phyloP scores from a whole-genome alignment of 352 stramenopile genomes.

The Pythium pyrilobum region DNA sequence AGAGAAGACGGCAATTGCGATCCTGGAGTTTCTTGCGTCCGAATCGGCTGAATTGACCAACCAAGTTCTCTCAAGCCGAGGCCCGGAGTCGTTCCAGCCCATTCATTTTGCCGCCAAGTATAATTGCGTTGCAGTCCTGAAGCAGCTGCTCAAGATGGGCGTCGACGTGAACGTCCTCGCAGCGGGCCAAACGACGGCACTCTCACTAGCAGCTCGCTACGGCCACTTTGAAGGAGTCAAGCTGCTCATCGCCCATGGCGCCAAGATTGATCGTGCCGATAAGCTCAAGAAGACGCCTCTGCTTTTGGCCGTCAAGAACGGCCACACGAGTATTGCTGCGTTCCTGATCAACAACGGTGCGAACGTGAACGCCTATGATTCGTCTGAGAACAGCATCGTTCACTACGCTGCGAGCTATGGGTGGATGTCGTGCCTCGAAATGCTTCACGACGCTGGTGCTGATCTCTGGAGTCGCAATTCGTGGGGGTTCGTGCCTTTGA shows the following conservation, averaged over 20 bases:
- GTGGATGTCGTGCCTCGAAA: conserved; percentile 51
- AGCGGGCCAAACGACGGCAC: conserved; percentile 40
- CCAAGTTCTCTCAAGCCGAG: conserved; percentile 33
- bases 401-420: conserved; percentile 75
- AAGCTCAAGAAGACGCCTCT: conserved; percentile 74
- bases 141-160: conserved; percentile 38
- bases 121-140: conserved; percentile 36
- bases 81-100: conserved; percentile 36
- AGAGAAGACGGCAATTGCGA: conserved; percentile 43
- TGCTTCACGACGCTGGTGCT: conserved; percentile 43
- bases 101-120: conserved; percentile 51
- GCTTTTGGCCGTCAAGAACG: conserved; percentile 71
- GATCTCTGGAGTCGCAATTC: conserved; percentile 61
- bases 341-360: conserved; percentile 58
- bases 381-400: conserved; percentile 63
- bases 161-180: conserved; percentile 40
- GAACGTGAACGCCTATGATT: conserved; percentile 75
- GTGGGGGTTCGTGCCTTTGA: conserved; percentile 67
- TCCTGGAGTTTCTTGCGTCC: conserved; percentile 39
- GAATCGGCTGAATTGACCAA: conserved; percentile 18
- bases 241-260: conserved; percentile 36
- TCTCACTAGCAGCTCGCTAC: conserved; percentile 46
- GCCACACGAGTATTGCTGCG: conserved; percentile 42
- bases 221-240: conserved; percentile 51
- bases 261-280: conserved; percentile 49